These are phyloP conservation scores for Arabidopsis arenosa DNA, from an alignment of 345 rosid species.

Conservation along the genomic window DNA sequence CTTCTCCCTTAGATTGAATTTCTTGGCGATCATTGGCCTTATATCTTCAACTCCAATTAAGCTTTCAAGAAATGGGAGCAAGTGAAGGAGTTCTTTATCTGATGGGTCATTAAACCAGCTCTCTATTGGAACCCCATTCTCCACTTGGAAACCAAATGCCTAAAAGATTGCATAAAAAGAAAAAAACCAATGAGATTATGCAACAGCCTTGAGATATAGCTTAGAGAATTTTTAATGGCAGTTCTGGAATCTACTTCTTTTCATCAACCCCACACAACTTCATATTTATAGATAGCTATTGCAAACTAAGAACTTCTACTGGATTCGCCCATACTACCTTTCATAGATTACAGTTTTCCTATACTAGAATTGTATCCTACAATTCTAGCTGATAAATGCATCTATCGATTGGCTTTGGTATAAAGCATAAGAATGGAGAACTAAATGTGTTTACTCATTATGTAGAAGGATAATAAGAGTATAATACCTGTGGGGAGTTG, in stretches of 20 bases:
- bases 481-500: slow-evolving; percentile 95
- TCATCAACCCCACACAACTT: background rate
- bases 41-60: slow-evolving; percentile 90
- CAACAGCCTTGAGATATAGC: slow-evolving; percentile 13
- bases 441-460: background rate
- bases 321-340: background rate
- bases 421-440: background rate
- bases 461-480: slow-evolving; percentile 6
- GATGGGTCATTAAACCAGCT: slow-evolving; percentile 94
- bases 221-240: background rate
- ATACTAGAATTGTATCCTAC: background rate
- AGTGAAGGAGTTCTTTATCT: slow-evolving; percentile 78
- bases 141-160: slow-evolving; percentile 99
- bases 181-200: background rate
- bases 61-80: slow-evolving; percentile 92
- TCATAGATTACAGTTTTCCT: background rate
- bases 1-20: slow-evolving; percentile 78
- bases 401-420: background rate
- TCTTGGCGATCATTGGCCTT: slow-evolving; percentile 79
- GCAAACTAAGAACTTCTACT: slow-evolving; percentile 6
- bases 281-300: background rate
- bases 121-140: slow-evolving; percentile 96
- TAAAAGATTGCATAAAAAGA: slow-evolving; percentile 30
- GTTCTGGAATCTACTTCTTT: background rate
- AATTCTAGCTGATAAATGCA: background rate